These are phyloP conservation scores for Monilinia laxa DNA, from an alignment of 2,329 filamentous ascomycete genomes.

Conservation along the genomic window DNA sequence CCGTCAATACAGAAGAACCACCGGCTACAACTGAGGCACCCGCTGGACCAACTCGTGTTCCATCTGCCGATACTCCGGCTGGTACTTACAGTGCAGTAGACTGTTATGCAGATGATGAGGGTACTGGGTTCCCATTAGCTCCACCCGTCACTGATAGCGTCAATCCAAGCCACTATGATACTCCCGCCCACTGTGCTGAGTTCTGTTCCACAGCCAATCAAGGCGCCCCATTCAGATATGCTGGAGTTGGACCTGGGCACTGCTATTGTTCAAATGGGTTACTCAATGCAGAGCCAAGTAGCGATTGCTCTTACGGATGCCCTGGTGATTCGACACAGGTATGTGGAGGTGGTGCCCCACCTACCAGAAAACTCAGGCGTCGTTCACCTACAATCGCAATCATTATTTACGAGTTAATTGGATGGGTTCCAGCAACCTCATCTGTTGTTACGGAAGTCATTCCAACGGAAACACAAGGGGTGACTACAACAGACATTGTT, in stretches of 20 bases:
- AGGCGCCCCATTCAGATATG: slow-evolving; percentile 7
- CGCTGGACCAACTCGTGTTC: slow-evolving; percentile 3
- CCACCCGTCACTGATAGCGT: slow-evolving; percentile 5
- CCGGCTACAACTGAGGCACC: not conserved
- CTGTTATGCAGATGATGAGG: slow-evolving; percentile 10
- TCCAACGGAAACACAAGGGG: not conserved
- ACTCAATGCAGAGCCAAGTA: not conserved
- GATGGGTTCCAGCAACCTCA: not conserved
- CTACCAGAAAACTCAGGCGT: not conserved
- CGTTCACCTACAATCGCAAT: not conserved
- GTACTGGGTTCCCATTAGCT: slow-evolving; percentile 8
- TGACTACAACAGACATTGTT: not conserved
- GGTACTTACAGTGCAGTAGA: slow-evolving; percentile 7
- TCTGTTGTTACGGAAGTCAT: not conserved
- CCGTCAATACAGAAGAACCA: not conserved
- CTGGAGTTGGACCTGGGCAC: slow-evolving; percentile 14
- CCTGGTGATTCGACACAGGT: slow-evolving; percentile 6
- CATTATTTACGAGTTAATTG: not conserved
- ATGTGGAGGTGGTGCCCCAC: not conserved
- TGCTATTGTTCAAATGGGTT: slow-evolving; percentile 9
- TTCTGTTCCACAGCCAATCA: slow-evolving; percentile 11
- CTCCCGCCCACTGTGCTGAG: not conserved
- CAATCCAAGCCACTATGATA: slow-evolving; percentile 1
- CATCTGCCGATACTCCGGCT: not conserved
- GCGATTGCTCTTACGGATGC: slow-evolving; percentile 2